Evolutionary conservation across 129 eudicot genomes (phyloP).

Genomic region (Rutidosis leptorrhynchoides): DNA sequence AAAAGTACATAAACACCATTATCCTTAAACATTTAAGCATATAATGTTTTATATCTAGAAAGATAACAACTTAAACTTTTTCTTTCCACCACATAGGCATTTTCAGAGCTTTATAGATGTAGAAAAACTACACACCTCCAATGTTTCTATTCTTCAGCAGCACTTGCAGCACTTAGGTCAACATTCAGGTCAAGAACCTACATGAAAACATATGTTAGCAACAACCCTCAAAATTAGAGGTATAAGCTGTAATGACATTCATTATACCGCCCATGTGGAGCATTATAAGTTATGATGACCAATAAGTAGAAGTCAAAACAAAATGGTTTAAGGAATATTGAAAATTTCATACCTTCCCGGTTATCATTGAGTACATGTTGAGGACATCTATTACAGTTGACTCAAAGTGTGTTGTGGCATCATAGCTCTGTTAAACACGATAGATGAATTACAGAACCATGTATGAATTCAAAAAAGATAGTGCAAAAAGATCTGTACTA

Average conservation of each 20-base stretch:
- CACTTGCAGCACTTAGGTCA: constrained; percentile 94
- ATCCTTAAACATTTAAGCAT: constrained; percentile 23
- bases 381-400: constrained; percentile 94
- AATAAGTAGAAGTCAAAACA: not conserved
- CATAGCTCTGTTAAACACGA: constrained; percentile 71
- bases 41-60: constrained; percentile 15
- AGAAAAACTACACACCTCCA: constrained; percentile 11
- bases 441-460: constrained; percentile 19
- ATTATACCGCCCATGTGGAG: not conserved
- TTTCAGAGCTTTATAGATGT: constrained; percentile 6
- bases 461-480: not conserved
- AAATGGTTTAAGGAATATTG: not conserved
- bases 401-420: constrained; percentile 96
- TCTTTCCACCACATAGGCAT: constrained; percentile 14
- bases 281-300: not conserved
- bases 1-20: constrained; percentile 21
- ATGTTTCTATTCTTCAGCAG: constrained; percentile 77
- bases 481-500: not conserved
- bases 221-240: not conserved
- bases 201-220: constrained; percentile 16
- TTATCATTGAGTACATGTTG: constrained; percentile 83
- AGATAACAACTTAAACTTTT: constrained; percentile 19
- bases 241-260: not conserved
- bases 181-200: constrained; percentile 89
- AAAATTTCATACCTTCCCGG: constrained; percentile 80